Evolutionary conservation across 2,329 filamentous ascomycete species (phyloP), one percentile per base, ranked within the genome.

Genomic region (Paraphoma chrysanthemicola): DNA sequence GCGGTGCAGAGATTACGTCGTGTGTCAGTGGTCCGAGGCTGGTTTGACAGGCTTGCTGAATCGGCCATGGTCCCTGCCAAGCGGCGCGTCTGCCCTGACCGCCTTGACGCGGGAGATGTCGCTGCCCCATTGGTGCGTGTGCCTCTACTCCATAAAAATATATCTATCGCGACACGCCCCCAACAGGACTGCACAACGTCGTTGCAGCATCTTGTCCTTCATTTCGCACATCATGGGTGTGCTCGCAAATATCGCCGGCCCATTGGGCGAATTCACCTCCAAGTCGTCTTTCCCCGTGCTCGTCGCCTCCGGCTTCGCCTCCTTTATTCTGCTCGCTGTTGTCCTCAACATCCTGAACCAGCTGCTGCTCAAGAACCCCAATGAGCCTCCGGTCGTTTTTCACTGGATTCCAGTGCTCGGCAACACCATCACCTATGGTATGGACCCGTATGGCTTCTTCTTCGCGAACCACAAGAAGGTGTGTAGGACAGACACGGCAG

Each of bases 401-500:
- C 86, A 88, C 76, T 85, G 81, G 82, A 78, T 89, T 31, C 86
- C 86, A 70, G 79, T 96, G 66, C 84, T 99, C 70, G 94, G 94
- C 63, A 97, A 90, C 81, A 97, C 95, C 57, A 83, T 98, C 69
- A 91, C 87, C 44, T 99, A 98, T 80, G 94, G 94, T 77, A 97
- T 97, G 79, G 92, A 98, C 72, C 94, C 94, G 14, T 93, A 92
- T 72, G 83, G 82, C 49, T 98, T 97, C 85, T 97, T 97, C 82
- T 83, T 84, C 56, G 68, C 83, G 68, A 85, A 88, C 79, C 85
- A 88, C 68, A 83, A 85, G 69, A 96, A 96, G 88, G 91, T 93
- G 70, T 59, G 69, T 62, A 54, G 43, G 33, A 53, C 38, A 43
- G 18, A 7, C 23, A 11, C 44, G 55, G 48, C 51, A 55, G 51